Base-by-base conservation (phyloP, 2,329 filamentous ascomycete species). In the Neopestalotiopsis clavispora region DNA sequence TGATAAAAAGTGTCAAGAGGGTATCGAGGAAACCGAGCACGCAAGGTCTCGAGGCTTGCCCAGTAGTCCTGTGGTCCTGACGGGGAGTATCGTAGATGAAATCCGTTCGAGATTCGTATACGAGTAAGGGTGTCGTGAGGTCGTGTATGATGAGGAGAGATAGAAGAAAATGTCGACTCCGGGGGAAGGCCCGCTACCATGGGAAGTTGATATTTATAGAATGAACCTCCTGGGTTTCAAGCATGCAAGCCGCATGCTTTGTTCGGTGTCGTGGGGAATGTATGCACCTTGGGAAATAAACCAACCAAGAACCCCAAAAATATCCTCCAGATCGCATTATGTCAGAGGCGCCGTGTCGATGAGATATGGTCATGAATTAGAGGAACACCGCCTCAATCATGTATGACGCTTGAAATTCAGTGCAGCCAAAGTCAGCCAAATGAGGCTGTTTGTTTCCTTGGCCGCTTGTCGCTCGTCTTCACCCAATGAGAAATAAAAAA, bases 351-450 rank as follows among this genome's bases (percentile, higher is more conserved):
- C 74, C 73, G 72, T 71, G 70, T 73, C 66, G 65, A 70, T 72
- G 65, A 74, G 69, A 67, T 74, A 72, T 72, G 40, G 68, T 70
- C 69, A 66, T 74, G 74, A 75, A 71, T 73, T 71, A 67, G 72
- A 74, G 70, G 69, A 75, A 73, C 72, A 72, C 74, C 75, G 70
- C 68, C 71, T 75, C 69, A 71, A 75, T 73, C 72, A 72, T 70
- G 69, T 69, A 73, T 71, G 72, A 67, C 69, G 68, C 68, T 52
- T 52, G 67, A 71, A 71, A 75, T 73, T 71, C 72, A 74, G 70
- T 69, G 71, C 71, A 70, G 71, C 73, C 71, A 38, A 38, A 74
- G 72, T 72, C 69, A 69, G 67, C 71, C 72, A 71, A 73, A 71
- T 71, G 20, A 67, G 60, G n/a, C 52, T 42, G 32, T 30, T 40